A percentile compares a stretch with the other conserved stretches of the same genome.
These are phyloP conservation scores for Exophiala xenobiotica DNA, from an alignment of 2,329 filamentous ascomycete genomes.

Conservation along the genomic window DNA sequence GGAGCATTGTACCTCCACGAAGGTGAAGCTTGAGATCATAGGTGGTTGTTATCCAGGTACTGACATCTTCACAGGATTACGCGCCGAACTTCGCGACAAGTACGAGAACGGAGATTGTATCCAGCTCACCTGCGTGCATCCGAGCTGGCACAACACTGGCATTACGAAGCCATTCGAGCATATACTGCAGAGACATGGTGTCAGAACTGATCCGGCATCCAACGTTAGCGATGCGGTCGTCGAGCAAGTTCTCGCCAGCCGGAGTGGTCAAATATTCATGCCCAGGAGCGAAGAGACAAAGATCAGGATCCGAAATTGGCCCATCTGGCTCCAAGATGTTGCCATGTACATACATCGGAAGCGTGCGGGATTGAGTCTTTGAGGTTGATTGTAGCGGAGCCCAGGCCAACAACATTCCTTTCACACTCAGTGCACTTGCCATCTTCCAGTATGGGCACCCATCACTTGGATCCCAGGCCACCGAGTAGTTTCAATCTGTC, in stretches of 20 bases:
- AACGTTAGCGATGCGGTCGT: constrained; percentile 58
- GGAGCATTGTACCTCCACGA: constrained; percentile 68
- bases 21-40: constrained; percentile 37
- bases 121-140: constrained; percentile 27
- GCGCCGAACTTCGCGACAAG: constrained; percentile 61
- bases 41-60: too few relatives aligned
- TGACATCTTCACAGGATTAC: constrained; percentile 37
- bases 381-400: too few relatives aligned
- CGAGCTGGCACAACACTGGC: constrained; percentile 27
- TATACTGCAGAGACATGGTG: constrained; percentile 56
- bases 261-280: constrained; percentile 28
- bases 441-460: too few relatives aligned
- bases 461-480: too few relatives aligned
- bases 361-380: background rate
- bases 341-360: constrained; percentile 6
- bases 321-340: constrained; percentile 28
- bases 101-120: constrained; percentile 23
- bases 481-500: too few relatives aligned
- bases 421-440: too few relatives aligned
- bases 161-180: constrained; percentile 50
- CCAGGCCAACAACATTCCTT: too few relatives aligned
- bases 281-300: constrained; percentile 18
- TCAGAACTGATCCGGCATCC: constrained; percentile 20
- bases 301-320: constrained; percentile 11
- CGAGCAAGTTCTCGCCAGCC: constrained; percentile 35